Conservation (phyloP, 2,329 filamentous ascomycete species). For the Aspergillus sp. region DNA sequence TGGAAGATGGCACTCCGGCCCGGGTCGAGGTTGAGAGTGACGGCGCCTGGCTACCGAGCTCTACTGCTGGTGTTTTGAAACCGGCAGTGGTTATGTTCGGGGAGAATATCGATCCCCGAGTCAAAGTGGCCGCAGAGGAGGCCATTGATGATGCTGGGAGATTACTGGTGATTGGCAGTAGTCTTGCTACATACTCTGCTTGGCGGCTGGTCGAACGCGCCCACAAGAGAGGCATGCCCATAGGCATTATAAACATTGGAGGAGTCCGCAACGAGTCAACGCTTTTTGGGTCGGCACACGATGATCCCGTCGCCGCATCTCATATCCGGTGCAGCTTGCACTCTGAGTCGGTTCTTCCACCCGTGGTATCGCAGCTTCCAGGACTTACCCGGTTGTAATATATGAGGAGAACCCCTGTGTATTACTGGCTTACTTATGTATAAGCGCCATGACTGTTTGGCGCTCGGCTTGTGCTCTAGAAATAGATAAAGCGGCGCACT, state of each 20-base stretch:
- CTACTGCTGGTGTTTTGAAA: constrained; percentile 78
- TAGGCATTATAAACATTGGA: constrained; percentile 78
- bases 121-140: constrained; percentile 74
- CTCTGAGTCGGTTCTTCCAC: constrained; percentile 41
- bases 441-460: background rate
- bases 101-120: constrained; percentile 69
- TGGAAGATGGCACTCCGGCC: constrained; percentile 54
- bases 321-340: constrained; percentile 43
- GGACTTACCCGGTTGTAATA: constrained; percentile 4
- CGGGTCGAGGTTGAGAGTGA: constrained; percentile 71
- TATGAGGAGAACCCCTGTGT: background rate
- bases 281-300: constrained; percentile 34
- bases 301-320: constrained; percentile 13
- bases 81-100: constrained; percentile 97
- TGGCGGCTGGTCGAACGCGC: constrained; percentile 86
- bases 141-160: constrained; percentile 74
- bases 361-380: constrained; percentile 34
- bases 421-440: background rate
- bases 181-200: constrained; percentile 89
- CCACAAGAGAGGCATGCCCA: constrained; percentile 75
- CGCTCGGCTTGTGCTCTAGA: background rate
- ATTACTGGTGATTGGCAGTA: constrained; percentile 80
- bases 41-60: constrained; percentile 69
- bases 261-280: constrained; percentile 46
- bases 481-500: background rate